phyloP scores from a whole-genome alignment of 129 eudicot genomes.

The Gnaphalium uliginosum region DNA sequence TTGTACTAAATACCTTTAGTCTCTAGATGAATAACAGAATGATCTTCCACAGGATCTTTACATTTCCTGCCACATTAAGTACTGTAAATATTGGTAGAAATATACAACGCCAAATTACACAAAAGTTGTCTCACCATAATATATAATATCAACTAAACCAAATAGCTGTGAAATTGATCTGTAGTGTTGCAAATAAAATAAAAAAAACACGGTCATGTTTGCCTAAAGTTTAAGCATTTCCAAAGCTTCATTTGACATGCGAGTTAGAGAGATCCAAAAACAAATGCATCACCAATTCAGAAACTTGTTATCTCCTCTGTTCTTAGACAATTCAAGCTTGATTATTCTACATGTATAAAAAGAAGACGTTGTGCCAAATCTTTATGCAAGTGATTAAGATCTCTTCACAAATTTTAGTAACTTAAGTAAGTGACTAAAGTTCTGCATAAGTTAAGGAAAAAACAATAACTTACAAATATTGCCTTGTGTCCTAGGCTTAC shows the following conservation, averaged over 20 bases:
- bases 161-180: background rate
- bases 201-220: background rate
- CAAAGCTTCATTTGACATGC: background rate
- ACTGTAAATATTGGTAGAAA: constrained; percentile 12
- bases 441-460: background rate
- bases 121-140: background rate
- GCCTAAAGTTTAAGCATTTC: constrained; percentile 6
- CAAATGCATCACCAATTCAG: constrained; percentile 14
- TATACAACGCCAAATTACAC: background rate
- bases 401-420: constrained; percentile 10
- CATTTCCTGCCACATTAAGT: constrained; percentile 38
- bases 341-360: constrained; percentile 7
- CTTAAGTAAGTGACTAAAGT: background rate
- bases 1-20: constrained; percentile 26
- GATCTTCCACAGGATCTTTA: constrained; percentile 38
- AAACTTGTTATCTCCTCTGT: constrained; percentile 4
- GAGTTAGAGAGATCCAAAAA: constrained; percentile 19
- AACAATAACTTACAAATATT: background rate
- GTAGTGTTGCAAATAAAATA: background rate
- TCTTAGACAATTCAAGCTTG: background rate
- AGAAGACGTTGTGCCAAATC: background rate
- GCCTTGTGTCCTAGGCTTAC: background rate
- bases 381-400: background rate
- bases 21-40: constrained; percentile 31
- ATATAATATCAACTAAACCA: constrained; percentile 5